phyloP scores from a whole-genome alignment of 495 filamentous ascomycete genomes.

The Talaromyces proteolyticus region DNA sequence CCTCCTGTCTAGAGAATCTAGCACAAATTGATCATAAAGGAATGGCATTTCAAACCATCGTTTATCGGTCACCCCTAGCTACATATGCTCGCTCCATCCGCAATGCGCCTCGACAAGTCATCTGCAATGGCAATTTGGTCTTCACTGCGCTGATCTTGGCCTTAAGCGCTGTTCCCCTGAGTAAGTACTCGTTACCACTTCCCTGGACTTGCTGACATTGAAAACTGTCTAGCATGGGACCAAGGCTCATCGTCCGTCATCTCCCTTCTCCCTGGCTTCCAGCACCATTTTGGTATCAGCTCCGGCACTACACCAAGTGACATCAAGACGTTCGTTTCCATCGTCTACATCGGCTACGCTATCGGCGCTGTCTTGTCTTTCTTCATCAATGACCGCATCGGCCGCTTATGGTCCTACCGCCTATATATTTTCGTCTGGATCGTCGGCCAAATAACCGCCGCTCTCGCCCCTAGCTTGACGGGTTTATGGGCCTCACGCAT shows the following conservation, averaged over 20 bases:
- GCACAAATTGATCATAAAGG: background rate
- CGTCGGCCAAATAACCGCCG: constrained; percentile 7
- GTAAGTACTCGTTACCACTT: constrained; percentile 4
- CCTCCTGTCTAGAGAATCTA: background rate
- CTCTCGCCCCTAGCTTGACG: constrained; percentile 1
- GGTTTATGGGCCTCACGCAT: constrained; percentile 11
- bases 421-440: constrained; percentile 13
- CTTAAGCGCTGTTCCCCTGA: constrained; percentile 10
- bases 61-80: background rate
- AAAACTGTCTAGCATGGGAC: constrained; percentile 11
- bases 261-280: constrained; percentile 8
- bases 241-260: constrained; percentile 11
- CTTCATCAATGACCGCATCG: constrained; percentile 13
- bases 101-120: constrained; percentile 7
- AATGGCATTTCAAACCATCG: background rate
- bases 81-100: background rate
- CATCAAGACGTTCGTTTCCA: constrained; percentile 11
- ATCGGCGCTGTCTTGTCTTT: constrained; percentile 14
- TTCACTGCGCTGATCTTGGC: constrained; percentile 9
- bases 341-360: constrained; percentile 13
- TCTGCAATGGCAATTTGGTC: constrained; percentile 5
- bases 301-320: constrained; percentile 6
- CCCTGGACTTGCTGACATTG: background rate
- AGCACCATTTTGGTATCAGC: constrained; percentile 13
- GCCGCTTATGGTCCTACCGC: constrained; percentile 11